Conservation (phyloP, 495 filamentous ascomycete genomes). For the Daldinia decipiens region DNA sequence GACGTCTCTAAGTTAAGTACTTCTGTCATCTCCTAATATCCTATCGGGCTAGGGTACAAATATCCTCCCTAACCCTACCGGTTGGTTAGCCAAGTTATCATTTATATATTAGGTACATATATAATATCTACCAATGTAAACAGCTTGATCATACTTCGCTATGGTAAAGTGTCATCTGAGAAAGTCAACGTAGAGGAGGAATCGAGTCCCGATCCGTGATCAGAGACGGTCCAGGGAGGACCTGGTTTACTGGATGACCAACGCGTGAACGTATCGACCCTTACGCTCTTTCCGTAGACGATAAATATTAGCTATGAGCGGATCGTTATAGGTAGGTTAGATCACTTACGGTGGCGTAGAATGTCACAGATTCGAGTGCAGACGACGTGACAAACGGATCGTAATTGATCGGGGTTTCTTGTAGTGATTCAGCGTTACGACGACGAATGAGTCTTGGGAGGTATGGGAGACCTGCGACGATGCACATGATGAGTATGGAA, state of each 20-base stretch:
- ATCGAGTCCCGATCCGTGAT: neutral
- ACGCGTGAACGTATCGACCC: neutral
- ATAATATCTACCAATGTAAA: neutral
- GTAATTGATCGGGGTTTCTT: neutral
- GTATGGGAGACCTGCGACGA: neutral
- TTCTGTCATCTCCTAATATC: neutral
- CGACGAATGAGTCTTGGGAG: neutral
- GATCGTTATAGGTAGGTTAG: neutral
- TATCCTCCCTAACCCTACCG: neutral
- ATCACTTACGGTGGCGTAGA: neutral
- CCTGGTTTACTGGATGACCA: neutral
- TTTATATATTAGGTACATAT: neutral
- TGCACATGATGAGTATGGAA: neutral
- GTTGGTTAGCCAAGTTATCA: neutral
- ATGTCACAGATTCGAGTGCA: neutral
- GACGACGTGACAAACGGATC: neutral
- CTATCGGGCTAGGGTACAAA: neutral
- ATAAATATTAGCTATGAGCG: neutral
- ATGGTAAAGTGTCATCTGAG: neutral
- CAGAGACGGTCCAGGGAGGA: neutral
- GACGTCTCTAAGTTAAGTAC: neutral
- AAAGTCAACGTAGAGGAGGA: neutral
- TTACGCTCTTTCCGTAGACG: neutral
- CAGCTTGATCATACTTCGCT: neutral
- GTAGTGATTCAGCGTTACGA: neutral